Percentiles rank a stretch among this genome's conserved stretches.
phyloP scores from a whole-genome alignment of 1,284 basidiomycete genomes.

The Phellopilus nigrolimitatus region DNA sequence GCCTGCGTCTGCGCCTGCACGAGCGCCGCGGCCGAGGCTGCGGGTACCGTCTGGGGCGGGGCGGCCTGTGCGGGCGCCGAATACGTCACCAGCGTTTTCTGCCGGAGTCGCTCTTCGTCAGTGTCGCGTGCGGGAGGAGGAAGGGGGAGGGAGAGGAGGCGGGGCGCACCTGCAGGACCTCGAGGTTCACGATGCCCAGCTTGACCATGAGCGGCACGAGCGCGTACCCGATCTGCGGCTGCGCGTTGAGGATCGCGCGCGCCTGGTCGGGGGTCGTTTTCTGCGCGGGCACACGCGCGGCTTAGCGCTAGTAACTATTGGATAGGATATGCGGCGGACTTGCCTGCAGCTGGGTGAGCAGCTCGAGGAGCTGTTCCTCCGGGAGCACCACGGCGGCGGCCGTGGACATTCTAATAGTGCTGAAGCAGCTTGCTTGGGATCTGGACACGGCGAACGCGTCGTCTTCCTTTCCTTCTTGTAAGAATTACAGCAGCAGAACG shows the following conservation, averaged over 20 bases:
- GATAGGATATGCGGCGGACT: conserved; percentile 15
- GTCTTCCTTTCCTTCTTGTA: too few relatives aligned
- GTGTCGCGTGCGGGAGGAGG: not conserved
- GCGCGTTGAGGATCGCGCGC: conserved; percentile 58
- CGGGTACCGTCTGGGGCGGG: not conserved
- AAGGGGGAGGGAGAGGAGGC: not conserved
- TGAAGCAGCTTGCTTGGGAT: too few relatives aligned
- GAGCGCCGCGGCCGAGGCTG: conserved; percentile 10
- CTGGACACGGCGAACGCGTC: too few relatives aligned
- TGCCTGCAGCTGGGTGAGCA: conserved; percentile 64
- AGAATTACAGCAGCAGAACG: too few relatives aligned
- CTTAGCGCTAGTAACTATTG: not conserved
- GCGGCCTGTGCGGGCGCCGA: not conserved
- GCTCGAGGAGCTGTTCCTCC: conserved; percentile 62
- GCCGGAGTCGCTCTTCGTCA: not conserved
- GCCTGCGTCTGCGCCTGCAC: conserved; percentile 4
- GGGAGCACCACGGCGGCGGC: conserved; percentile 6
- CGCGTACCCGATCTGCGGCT: conserved; percentile 71
- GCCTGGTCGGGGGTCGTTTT: conserved; percentile 71
- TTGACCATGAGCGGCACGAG: conserved; percentile 71
- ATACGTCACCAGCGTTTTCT: conserved; percentile 12
- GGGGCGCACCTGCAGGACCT: conserved; percentile 59
- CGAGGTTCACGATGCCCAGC: conserved; percentile 65
- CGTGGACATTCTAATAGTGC: not conserved
- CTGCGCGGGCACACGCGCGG: conserved; percentile 31